Percentiles rank a stretch among this genome's conserved stretches.
These are phyloP conservation scores for Colletotrichum magnum DNA, from an alignment of 2,329 filamentous ascomycete species.

Conservation along the genomic window DNA sequence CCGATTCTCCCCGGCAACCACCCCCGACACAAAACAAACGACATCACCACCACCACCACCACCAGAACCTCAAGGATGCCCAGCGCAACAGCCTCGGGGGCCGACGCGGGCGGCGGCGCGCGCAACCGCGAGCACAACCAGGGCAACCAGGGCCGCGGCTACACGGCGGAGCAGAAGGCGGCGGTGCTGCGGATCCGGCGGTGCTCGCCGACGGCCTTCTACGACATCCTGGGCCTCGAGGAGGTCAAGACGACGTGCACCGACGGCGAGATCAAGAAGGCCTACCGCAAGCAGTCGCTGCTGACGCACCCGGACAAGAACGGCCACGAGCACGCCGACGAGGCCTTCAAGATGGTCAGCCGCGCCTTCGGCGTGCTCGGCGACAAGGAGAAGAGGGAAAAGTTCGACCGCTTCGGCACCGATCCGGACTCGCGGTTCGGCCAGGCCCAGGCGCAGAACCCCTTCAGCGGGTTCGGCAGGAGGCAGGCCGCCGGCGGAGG, in stretches of 20 bases:
- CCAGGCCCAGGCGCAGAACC: conserved; percentile 71
- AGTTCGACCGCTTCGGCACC: conserved; percentile 89
- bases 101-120: conserved; percentile 61
- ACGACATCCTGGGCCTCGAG: conserved; percentile 90
- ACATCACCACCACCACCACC: not conserved
- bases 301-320: conserved; percentile 99
- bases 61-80: conserved; percentile 52
- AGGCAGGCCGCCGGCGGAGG: conserved; percentile 55
- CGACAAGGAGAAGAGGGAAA: conserved; percentile 92
- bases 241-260: conserved; percentile 74
- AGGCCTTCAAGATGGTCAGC: conserved; percentile 98
- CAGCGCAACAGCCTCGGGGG: conserved; percentile 68
- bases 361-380: conserved; percentile 93
- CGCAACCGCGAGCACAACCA: conserved; percentile 79
- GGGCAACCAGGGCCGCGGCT: conserved; percentile 82
- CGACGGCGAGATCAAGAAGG: conserved; percentile 95
- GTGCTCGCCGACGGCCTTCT: conserved; percentile 90
- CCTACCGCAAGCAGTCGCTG: conserved; percentile 93
- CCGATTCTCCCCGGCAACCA: conserved; percentile 17
- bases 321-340: conserved; percentile 93
- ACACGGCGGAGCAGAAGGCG: conserved; percentile 90
- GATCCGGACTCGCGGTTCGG: conserved; percentile 93
- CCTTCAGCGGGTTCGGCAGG: conserved; percentile 74
- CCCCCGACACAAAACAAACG: not conserved
- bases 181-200: conserved; percentile 90